These are phyloP conservation scores for Basidiobolus heterosporus DNA, from an alignment of 371 early-diverging fungal species.

Conservation along the genomic window DNA sequence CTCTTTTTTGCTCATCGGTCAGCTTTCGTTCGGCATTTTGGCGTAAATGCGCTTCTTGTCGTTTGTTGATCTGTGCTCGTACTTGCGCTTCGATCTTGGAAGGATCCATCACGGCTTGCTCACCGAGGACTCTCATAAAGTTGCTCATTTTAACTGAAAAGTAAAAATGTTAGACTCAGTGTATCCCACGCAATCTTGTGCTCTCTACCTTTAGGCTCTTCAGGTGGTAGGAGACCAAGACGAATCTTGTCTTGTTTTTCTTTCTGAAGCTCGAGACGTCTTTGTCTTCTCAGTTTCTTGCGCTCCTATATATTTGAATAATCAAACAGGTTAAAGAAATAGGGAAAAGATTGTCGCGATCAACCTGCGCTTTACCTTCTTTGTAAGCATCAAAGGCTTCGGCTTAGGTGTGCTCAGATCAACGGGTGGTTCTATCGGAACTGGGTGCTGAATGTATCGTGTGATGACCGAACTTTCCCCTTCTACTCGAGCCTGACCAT, in stretches of 20 bases:
- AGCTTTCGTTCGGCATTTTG: slow-evolving; percentile 68
- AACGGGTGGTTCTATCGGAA: slow-evolving; percentile 69
- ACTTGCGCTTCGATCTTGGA: slow-evolving; percentile 82
- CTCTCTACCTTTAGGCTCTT: slow-evolving; percentile 69
- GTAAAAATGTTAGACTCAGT: neutral
- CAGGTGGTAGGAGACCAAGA: slow-evolving; percentile 82
- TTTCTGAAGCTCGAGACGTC: slow-evolving; percentile 64
- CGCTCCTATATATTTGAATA: slow-evolving; percentile 35
- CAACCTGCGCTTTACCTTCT: slow-evolving; percentile 27
- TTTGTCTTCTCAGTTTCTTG: slow-evolving; percentile 81
- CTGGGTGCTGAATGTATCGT: slow-evolving; percentile 79
- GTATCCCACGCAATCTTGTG: neutral
- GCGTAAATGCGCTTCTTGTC: slow-evolving; percentile 64
- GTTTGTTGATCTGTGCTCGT: slow-evolving; percentile 62
- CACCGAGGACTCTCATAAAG: slow-evolving; percentile 82
- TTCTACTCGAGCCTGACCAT: slow-evolving; percentile 19
- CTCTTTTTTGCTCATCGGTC: slow-evolving; percentile 68
- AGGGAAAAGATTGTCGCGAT: neutral
- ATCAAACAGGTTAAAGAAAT: neutral
- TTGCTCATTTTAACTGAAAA: slow-evolving; percentile 64
- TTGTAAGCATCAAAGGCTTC: slow-evolving; percentile 75
- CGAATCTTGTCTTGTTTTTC: slow-evolving; percentile 90
- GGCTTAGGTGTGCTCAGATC: slow-evolving; percentile 39
- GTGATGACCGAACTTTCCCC: slow-evolving; percentile 48
- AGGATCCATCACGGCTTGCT: slow-evolving; percentile 83